Conservation (phyloP, 148 eudicot genomes). For the Pharnaceum exiguum region DNA sequence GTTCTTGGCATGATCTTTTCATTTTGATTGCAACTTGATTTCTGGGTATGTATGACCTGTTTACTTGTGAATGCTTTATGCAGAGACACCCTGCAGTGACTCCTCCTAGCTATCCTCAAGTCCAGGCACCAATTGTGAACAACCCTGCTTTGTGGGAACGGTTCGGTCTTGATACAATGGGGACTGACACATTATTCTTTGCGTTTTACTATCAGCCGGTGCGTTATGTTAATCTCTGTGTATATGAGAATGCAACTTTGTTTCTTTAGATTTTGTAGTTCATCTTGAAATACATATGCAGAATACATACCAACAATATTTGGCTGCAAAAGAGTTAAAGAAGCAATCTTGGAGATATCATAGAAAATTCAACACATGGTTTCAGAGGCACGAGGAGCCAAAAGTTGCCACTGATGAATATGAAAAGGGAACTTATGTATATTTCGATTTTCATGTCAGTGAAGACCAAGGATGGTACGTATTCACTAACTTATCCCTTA, state of each 20-base stretch:
- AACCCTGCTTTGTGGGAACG: conserved; percentile 98
- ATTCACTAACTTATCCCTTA: neutral
- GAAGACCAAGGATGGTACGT: conserved; percentile 94
- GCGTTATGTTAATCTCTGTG: neutral
- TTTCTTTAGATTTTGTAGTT: neutral
- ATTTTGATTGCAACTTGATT: neutral
- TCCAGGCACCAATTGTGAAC: conserved; percentile 88
- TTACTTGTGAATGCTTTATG: conserved; percentile 7
- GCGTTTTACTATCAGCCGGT: conserved; percentile 94
- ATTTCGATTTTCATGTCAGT: conserved; percentile 83
- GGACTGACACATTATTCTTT: conserved; percentile 80
- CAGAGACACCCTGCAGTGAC: conserved; percentile 88
- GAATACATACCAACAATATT: conserved; percentile 97
- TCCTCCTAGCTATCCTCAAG: conserved; percentile 94
- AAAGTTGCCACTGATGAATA: conserved; percentile 92
- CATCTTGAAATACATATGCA: too few relatives aligned
- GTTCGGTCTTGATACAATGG: conserved; percentile 67
- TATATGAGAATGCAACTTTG: conserved; percentile 2
- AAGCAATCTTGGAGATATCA: conserved; percentile 99
- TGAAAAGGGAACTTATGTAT: conserved; percentile 94
- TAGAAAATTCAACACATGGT: conserved; percentile 89
- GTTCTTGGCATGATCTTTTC: conserved; percentile 5
- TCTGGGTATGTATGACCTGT: conserved; percentile 2
- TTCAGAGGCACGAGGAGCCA: conserved; percentile 97
- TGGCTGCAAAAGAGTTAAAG: conserved; percentile 96